These are phyloP conservation scores for Hypoxylon perforatum DNA, from an alignment of 495 filamentous ascomycete species.

Conservation along the genomic window DNA sequence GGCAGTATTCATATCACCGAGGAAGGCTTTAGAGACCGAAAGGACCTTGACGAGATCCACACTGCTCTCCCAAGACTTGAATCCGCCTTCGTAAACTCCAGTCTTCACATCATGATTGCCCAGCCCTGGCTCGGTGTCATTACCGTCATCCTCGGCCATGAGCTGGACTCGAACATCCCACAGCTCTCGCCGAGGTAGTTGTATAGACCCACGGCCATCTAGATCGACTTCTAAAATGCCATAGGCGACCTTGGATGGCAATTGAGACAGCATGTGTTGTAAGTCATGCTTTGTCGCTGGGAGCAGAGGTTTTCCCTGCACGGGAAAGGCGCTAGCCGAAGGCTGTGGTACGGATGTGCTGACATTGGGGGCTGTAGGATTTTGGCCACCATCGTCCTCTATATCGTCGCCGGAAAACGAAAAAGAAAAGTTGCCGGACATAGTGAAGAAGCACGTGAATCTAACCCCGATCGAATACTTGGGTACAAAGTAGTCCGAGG, in stretches of 20 bases:
- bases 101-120: constrained; percentile 87
- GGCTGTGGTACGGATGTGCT: constrained; percentile 38
- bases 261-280: constrained; percentile 67
- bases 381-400: constrained; percentile 63
- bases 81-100: constrained; percentile 95
- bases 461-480: not conserved
- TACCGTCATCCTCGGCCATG: constrained; percentile 75
- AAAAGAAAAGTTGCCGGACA: constrained; percentile 72
- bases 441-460: constrained; percentile 4
- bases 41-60: constrained; percentile 85
- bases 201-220: constrained; percentile 59
- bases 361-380: constrained; percentile 49
- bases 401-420: constrained; percentile 88
- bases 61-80: constrained; percentile 98
- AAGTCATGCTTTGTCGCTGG: constrained; percentile 57
- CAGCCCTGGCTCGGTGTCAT: constrained; percentile 63
- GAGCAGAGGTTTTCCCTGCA: constrained; percentile 60
- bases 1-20: constrained; percentile 55
- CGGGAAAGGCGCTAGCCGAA: constrained; percentile 59
- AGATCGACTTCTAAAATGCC: constrained; percentile 67
- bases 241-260: constrained; percentile 85
- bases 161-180: constrained; percentile 95
- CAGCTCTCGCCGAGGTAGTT: constrained; percentile 84
- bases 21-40: constrained; percentile 64
- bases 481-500: not conserved